Percentiles rank a stretch among this genome's conserved stretches.
phyloP scores from a whole-genome alignment of 1,284 basidiomycete species.

The Ceratobasidium sp. region DNA sequence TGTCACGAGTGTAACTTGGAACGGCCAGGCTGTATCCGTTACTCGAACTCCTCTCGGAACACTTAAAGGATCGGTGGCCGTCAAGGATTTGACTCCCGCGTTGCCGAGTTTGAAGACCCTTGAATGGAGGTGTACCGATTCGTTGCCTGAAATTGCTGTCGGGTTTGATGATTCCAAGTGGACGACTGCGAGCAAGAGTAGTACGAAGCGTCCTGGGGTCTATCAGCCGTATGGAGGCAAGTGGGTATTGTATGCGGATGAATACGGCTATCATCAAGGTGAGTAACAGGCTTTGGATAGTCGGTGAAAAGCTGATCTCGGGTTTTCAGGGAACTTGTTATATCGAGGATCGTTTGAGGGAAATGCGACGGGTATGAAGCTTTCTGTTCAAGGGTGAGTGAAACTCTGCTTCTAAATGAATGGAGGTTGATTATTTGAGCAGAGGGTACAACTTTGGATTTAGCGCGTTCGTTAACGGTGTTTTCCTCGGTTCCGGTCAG shows the following conservation, averaged over 20 bases:
- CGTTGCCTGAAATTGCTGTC: constrained; percentile 60
- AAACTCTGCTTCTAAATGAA: no score
- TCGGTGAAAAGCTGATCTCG: no score
- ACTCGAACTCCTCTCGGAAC: constrained; percentile 28
- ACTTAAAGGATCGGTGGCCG: constrained; percentile 30
- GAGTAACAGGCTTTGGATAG: constrained; percentile 2
- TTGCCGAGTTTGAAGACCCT: constrained; percentile 58
- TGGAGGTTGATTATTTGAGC: background rate
- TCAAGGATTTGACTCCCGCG: constrained; percentile 49
- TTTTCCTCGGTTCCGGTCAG: constrained; percentile 63
- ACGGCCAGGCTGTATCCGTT: constrained; percentile 45
- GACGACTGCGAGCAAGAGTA: constrained; percentile 61
- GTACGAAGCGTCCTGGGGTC: constrained; percentile 57
- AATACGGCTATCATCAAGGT: constrained; percentile 62
- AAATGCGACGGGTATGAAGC: constrained; percentile 60
- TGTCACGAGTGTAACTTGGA: constrained; percentile 50
- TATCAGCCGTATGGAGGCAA: constrained; percentile 60
- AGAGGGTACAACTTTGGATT: constrained; percentile 64
- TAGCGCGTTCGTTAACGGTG: constrained; percentile 63
- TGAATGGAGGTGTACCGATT: constrained; percentile 62
- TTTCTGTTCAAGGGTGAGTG: constrained; percentile 63
- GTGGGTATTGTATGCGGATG: constrained; percentile 60
- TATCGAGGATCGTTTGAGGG: constrained; percentile 65
- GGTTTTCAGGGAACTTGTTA: constrained; percentile 52
- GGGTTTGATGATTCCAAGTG: constrained; percentile 61